Percentiles rank a stretch among this genome's conserved stretches.
These are phyloP conservation scores for Boletus sp. DNA, from an alignment of 768 basidiomycete genomes.

Conservation along the genomic window DNA sequence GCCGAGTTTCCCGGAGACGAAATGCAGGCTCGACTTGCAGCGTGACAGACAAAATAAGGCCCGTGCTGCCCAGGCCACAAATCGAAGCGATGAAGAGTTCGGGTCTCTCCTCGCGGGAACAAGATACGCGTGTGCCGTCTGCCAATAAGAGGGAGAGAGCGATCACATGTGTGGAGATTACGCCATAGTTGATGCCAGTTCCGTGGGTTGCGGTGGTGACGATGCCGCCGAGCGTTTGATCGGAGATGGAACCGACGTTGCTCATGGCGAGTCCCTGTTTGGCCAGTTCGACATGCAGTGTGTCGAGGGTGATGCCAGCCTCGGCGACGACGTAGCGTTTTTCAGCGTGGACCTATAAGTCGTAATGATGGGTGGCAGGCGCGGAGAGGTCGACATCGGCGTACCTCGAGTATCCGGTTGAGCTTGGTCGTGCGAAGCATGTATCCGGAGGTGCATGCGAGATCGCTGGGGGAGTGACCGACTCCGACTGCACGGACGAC, in stretches of 20 bases:
- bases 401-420: conserved; percentile 73
- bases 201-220: conserved; percentile 96
- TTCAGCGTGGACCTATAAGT: conserved; percentile 62
- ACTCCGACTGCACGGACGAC: conserved; percentile 81
- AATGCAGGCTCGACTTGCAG: conserved; percentile 82
- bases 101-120: conserved; percentile 57
- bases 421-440: conserved; percentile 81
- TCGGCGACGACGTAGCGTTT: conserved; percentile 68
- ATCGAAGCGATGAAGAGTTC: conserved; percentile 89
- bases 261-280: conserved; percentile 76
- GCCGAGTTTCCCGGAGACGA: conserved; percentile 70
- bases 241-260: conserved; percentile 94
- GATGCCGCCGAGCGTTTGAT: conserved; percentile 91
- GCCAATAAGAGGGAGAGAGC: conserved; percentile 76
- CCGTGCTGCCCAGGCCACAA: conserved; percentile 89
- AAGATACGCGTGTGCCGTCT: conserved; percentile 64
- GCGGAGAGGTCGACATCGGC: conserved; percentile 25
- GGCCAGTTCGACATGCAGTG: conserved; percentile 68
- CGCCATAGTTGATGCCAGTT: conserved; percentile 74
- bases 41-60: conserved; percentile 77
- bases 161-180: conserved; percentile 79
- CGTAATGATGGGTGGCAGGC: not conserved
- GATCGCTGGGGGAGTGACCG: conserved; percentile 91
- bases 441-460: conserved; percentile 85
- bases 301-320: conserved; percentile 75